These are phyloP conservation scores for Quercus lobata DNA, from an alignment of 331 rosid species.

Conservation along the genomic window DNA sequence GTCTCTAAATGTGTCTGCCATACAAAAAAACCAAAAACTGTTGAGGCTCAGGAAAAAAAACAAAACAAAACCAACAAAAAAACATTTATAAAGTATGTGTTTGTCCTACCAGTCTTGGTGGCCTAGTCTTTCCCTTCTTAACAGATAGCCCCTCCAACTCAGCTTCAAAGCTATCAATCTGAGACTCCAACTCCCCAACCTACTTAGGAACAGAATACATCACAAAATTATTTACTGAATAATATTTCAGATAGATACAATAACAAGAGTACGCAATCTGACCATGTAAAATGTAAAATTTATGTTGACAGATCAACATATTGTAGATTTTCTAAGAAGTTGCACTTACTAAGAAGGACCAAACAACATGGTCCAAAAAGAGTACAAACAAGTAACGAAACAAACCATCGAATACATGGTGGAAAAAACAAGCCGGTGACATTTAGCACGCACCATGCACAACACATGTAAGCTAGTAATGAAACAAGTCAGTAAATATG, in stretches of 20 bases:
- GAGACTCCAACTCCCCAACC: constrained; percentile 94
- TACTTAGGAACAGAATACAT: constrained; percentile 26
- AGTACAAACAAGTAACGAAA: not conserved
- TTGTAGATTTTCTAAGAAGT: not conserved
- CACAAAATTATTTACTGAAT: constrained; percentile 20
- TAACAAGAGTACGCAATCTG: not conserved
- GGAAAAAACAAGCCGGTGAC: too few species aligned
- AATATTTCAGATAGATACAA: constrained; percentile 2
- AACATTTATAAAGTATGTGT: not conserved
- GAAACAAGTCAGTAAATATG: not conserved
- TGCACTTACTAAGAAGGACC: not conserved
- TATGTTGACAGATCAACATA: not conserved
- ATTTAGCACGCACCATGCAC: too few species aligned
- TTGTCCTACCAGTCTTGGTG: constrained; percentile 84
- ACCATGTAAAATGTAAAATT: not conserved
- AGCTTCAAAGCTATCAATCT: constrained; percentile 94
- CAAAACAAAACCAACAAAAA: not conserved
- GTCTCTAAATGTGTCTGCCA: constrained; percentile 81
- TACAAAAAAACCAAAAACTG: constrained; percentile 14
- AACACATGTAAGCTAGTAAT: not conserved
- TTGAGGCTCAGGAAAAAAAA: not conserved
- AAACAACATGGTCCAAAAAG: not conserved
- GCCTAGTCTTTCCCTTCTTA: constrained; percentile 85
- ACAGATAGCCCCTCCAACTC: constrained; percentile 92
- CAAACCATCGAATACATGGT: not conserved